Evolutionary conservation across 257 asterid genomes (phyloP).

Genomic region (Solanum pinnatisectum): DNA sequence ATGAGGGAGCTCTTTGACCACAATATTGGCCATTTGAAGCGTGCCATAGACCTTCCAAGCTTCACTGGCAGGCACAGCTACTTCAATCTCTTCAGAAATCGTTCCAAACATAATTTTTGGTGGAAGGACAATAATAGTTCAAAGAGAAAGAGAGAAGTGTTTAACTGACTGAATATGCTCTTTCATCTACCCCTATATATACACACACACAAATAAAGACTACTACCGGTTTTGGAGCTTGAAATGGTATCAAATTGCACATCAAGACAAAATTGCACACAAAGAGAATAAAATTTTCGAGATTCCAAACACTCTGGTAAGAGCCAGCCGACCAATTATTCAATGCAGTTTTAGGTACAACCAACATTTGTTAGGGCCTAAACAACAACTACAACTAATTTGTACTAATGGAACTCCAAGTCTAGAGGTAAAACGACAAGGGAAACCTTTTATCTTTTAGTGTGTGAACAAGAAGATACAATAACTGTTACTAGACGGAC

Average conservation of each 20-base stretch:
- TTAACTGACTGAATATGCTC: not conserved
- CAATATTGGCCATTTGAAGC: constrained; percentile 24
- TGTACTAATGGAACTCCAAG: not conserved
- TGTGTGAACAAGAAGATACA: not conserved
- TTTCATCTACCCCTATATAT: not conserved
- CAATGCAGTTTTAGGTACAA: not conserved
- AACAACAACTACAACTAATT: not conserved
- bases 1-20: constrained; percentile 18
- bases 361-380: not conserved
- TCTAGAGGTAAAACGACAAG: not conserved
- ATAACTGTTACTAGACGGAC: constrained; percentile 15
- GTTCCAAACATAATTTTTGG: constrained; percentile 27
- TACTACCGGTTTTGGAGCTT: not conserved
- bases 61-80: constrained; percentile 38
- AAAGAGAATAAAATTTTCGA: not conserved
- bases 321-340: not conserved
- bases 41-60: constrained; percentile 55
- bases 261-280: not conserved
- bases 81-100: constrained; percentile 26
- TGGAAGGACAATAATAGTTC: not conserved
- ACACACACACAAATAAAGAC: not conserved
- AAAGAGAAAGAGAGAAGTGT: not conserved
- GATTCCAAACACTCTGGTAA: not conserved
- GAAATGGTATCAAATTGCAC: not conserved
- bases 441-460: not conserved